Evolutionary conservation across 495 filamentous ascomycete species (phyloP), one percentile per base, ranked within the genome.

Genomic region (Halenospora varia): DNA sequence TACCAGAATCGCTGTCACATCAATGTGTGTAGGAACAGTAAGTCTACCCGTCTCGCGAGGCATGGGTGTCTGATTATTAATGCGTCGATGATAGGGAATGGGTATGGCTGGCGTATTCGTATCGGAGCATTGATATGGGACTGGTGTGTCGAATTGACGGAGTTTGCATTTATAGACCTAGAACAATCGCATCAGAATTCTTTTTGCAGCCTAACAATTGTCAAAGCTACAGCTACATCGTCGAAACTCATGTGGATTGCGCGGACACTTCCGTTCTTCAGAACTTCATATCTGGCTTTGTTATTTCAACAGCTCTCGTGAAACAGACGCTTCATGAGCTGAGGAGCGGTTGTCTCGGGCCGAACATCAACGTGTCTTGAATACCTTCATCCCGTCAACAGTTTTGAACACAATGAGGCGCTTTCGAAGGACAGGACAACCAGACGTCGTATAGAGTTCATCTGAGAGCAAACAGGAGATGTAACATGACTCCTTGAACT

Each of bases 11-110:
- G 68, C 92, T 56, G 72, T 95, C 57, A 93, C 88, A 19, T 88
- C 84, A 63, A 95, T 93, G 89, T 93, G 89, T 67, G 89, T 95
- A 66, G 87, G 88, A n/a, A 89, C 86, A 19, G 90, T 85, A 40
- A 58, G 62, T 57, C 6, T 10, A 6, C 52, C 22, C 50, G 40
- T 24, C 39, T 39, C 19, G 40, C 35, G 39, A 25, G 10, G 19
- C 26, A 45, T 2, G 2, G 0, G 10, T 8, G 18, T 40, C 39
- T 44, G 59, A 56, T 64, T 57, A 67, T 51, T 25, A 50, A 20
- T 39, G 42, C 56, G 18, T 20, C n/a, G 22, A 6, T 56, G n/a
- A 17, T 26, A 79, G 76, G 77, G 78, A 23, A 79, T 79, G 77
- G 78, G 77, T 51, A 81, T 81, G 78, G 78, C 78, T 24, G 76